Evolutionary conservation across 768 basidiomycete genomes (phyloP).

Genomic region (Pisolithus orientalis): DNA sequence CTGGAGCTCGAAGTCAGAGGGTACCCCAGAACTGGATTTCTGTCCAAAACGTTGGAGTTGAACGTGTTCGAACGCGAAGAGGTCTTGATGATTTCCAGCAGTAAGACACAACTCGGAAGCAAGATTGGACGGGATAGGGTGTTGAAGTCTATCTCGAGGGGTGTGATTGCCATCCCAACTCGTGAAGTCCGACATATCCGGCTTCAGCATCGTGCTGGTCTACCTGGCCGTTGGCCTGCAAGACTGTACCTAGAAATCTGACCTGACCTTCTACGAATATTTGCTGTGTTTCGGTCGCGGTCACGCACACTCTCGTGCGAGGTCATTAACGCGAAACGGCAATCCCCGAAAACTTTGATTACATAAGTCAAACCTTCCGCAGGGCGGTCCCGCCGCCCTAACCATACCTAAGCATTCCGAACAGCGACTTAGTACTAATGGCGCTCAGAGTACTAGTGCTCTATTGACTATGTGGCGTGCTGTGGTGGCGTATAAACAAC

Average conservation of each 20-base stretch:
- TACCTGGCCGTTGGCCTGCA: background rate
- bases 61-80: background rate
- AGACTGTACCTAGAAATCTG: background rate
- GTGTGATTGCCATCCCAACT: constrained; percentile 12
- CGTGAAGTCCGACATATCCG: constrained; percentile 9
- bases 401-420: too few species aligned
- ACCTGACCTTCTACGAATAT: background rate
- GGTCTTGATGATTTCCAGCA: background rate
- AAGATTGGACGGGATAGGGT: constrained; percentile 3
- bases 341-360: constrained; percentile 2
- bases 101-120: constrained; percentile 6
- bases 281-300: background rate
- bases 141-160: constrained; percentile 1
- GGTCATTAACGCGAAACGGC: constrained; percentile 7
- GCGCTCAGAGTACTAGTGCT: too few species aligned
- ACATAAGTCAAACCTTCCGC: background rate
- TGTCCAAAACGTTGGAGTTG: background rate
- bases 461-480: too few species aligned
- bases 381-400: too few species aligned
- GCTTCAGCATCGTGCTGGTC: constrained; percentile 9
- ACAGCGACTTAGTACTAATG: too few species aligned
- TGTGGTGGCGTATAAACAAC: too few species aligned
- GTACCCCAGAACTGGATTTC: constrained; percentile 7
- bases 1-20: constrained; percentile 4
- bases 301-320: background rate